A percentile compares a stretch with the other conserved stretches of the same genome.
These are phyloP conservation scores for Truncatella angustata DNA, from an alignment of 2,329 filamentous ascomycete species.

Conservation along the genomic window DNA sequence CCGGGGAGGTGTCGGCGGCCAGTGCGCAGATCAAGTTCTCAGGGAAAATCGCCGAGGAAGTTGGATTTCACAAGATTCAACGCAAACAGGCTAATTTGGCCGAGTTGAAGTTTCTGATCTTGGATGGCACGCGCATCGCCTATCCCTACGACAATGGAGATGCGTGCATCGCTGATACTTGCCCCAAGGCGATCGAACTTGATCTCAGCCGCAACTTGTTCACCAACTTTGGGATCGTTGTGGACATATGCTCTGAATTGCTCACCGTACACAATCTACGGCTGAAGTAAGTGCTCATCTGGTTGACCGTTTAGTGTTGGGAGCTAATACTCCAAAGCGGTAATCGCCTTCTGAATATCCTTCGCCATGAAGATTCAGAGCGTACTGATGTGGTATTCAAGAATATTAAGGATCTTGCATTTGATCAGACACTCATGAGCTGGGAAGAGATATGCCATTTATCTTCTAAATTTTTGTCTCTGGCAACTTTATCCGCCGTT, in stretches of 20 bases:
- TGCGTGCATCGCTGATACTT: conserved; percentile 46
- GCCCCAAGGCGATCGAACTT: conserved; percentile 70
- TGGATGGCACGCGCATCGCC: conserved; percentile 71
- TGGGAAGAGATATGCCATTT: conserved; percentile 64
- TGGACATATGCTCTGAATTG: conserved; percentile 69
- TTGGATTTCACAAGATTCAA: conserved; percentile 92
- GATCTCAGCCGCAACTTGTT: conserved; percentile 86
- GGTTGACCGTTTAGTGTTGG: neutral
- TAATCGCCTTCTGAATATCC: conserved; percentile 61
- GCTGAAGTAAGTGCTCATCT: conserved; percentile 59
- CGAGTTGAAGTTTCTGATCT: conserved; percentile 75
- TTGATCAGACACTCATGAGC: conserved; percentile 65
- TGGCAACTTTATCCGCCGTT: conserved; percentile 51
- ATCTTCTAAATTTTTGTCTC: conserved; percentile 49
- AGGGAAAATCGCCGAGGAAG: conserved; percentile 85
- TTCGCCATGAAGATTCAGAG: conserved; percentile 39
- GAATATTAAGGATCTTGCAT: conserved; percentile 56
- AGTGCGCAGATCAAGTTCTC: conserved; percentile 64
- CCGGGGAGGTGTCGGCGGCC: conserved; percentile 49
- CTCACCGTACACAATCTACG: conserved; percentile 64
- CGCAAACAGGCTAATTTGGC: conserved; percentile 73
- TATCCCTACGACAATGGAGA: conserved; percentile 32
- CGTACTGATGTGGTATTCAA: conserved; percentile 40
- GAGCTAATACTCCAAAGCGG: conserved; percentile 50
- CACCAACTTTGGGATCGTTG: conserved; percentile 63